Conservation (phyloP, 2,329 filamentous ascomycete genomes). For the Beauveria scarabaeidicola region DNA sequence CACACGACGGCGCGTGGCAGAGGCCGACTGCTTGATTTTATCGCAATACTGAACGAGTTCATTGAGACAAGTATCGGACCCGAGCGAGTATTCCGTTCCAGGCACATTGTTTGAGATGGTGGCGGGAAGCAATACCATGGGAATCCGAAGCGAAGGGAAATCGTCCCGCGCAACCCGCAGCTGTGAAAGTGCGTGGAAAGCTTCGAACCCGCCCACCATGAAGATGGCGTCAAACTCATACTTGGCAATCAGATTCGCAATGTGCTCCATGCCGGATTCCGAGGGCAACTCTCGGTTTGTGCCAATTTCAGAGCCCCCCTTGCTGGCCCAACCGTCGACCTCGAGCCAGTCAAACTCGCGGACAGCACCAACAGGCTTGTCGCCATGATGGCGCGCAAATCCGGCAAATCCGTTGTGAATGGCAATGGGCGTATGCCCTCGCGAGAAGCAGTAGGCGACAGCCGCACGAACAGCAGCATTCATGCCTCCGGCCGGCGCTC, state of each 20-base stretch:
- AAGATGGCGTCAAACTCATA: conserved; percentile 90
- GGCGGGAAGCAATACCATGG: conserved; percentile 84
- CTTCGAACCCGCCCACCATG: conserved; percentile 90
- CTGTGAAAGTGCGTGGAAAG: conserved; percentile 85
- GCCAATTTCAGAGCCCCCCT: conserved; percentile 94
- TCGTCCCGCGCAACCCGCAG: conserved; percentile 70
- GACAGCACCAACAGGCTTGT: conserved; percentile 73
- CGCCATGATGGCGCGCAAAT: conserved; percentile 80
- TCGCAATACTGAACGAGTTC: conserved; percentile 93
- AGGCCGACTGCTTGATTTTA: conserved; percentile 94
- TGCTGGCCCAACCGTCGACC: conserved; percentile 90
- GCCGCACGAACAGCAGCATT: conserved; percentile 91
- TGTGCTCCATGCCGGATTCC: conserved; percentile 73
- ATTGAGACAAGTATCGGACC: conserved; percentile 94
- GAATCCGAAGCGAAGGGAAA: conserved; percentile 83
- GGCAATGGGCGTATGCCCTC: conserved; percentile 86
- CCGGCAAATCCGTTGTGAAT: conserved; percentile 97
- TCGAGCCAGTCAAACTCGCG: conserved; percentile 87
- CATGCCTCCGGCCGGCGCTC: conserved; percentile 94
- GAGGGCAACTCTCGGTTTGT: conserved; percentile 89
- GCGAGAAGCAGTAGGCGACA: conserved; percentile 82
- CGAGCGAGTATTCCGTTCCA: conserved; percentile 92
- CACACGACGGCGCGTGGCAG: conserved; percentile 82
- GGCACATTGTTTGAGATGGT: conserved; percentile 99
- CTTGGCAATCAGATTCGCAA: conserved; percentile 73